Evolutionary conservation across 495 filamentous ascomycete genomes (phyloP).

Genomic region (Cryomyces antarcticus): DNA sequence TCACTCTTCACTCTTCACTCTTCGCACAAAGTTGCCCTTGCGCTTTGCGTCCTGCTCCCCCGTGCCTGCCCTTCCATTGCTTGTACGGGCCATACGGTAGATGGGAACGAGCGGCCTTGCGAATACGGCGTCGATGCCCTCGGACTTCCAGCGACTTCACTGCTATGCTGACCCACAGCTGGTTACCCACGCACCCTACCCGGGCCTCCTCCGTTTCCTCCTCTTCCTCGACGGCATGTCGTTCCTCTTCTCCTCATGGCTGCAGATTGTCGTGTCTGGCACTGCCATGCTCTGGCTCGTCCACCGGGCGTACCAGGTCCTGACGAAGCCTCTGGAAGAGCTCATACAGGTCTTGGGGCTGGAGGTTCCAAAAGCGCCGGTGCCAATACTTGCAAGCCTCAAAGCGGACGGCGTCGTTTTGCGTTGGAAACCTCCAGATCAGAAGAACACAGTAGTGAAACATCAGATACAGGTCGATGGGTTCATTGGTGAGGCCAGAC

Average conservation of each 20-base stretch:
- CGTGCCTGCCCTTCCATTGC: too few relatives aligned
- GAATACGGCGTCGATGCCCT: too few relatives aligned
- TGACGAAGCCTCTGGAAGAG: slow-evolving; percentile 75
- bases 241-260: slow-evolving; percentile 9
- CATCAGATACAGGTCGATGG: slow-evolving; percentile 88
- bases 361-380: slow-evolving; percentile 75
- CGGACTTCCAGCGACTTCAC: too few relatives aligned
- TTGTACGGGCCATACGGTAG: too few relatives aligned
- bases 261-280: slow-evolving; percentile 3
- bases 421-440: slow-evolving; percentile 69
- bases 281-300: slow-evolving; percentile 36
- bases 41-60: too few relatives aligned
- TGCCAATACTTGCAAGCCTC: slow-evolving; percentile 82
- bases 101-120: too few relatives aligned
- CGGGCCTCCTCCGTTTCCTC: too few relatives aligned
- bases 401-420: slow-evolving; percentile 71
- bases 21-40: too few relatives aligned
- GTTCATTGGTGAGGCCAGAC: slow-evolving; percentile 45
- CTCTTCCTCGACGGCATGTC: not conserved
- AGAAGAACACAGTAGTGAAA: slow-evolving; percentile 59
- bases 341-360: slow-evolving; percentile 78
- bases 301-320: slow-evolving; percentile 63
- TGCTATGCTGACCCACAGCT: too few relatives aligned
- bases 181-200: too few relatives aligned
- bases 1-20: too few relatives aligned